Percentiles rank a stretch among this genome's conserved stretches.
Evolutionary conservation across 768 basidiomycete species (phyloP).

Genomic region (Calocybe indica): DNA sequence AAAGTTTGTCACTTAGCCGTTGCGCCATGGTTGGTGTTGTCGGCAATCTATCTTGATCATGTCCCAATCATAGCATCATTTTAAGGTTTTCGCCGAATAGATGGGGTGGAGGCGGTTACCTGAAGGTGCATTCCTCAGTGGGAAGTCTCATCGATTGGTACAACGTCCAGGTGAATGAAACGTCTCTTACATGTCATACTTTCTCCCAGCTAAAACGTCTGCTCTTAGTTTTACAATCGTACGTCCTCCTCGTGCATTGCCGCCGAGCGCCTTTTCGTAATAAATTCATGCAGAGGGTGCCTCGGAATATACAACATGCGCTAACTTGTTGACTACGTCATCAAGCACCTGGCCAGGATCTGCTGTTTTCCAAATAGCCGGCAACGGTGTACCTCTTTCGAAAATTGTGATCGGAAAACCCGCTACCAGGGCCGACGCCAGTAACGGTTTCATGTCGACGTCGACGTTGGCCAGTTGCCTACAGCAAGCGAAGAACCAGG

Average conservation of each 20-base stretch:
- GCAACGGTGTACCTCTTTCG: constrained; percentile 46
- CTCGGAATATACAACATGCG: constrained; percentile 60
- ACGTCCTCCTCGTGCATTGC: constrained; percentile 9
- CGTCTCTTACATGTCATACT: too few relatives aligned
- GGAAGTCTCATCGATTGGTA: constrained; percentile 64
- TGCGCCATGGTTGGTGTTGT: constrained; percentile 34
- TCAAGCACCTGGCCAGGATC: constrained; percentile 58
- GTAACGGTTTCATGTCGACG: constrained; percentile 57
- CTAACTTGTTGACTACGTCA: constrained; percentile 50
- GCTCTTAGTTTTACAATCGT: constrained; percentile 39
- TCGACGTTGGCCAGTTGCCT: constrained; percentile 55
- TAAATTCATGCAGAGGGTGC: constrained; percentile 41
- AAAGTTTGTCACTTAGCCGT: constrained; percentile 27
- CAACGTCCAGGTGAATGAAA: constrained; percentile 38
- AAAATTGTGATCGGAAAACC: constrained; percentile 81
- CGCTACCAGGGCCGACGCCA: constrained; percentile 42
- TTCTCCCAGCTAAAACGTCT: neutral
- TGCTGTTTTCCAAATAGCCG: constrained; percentile 53
- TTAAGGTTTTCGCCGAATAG: constrained; percentile 35
- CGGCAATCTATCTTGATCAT: neutral
- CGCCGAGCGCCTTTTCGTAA: constrained; percentile 2
- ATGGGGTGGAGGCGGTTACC: constrained; percentile 48
- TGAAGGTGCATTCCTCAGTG: constrained; percentile 44
- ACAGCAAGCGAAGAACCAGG: constrained; percentile 48
- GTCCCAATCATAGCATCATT: neutral